These are phyloP conservation scores for Sisymbrium irio DNA, from an alignment of 345 rosid species.

Conservation along the genomic window DNA sequence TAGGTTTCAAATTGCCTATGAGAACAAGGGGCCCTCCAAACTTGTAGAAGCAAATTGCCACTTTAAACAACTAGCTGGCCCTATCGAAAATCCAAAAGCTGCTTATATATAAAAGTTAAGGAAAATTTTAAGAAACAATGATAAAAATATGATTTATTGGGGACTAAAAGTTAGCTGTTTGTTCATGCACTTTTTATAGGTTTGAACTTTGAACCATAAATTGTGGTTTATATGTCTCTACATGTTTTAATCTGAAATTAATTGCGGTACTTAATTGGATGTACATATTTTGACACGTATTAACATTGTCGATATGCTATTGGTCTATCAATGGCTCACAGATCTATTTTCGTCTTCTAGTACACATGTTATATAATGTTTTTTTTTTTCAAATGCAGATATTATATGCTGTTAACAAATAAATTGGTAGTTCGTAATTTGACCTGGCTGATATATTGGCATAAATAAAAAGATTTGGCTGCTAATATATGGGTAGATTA, in stretches of 20 bases:
- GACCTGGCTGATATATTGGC: background rate
- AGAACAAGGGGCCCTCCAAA: conserved; percentile 25
- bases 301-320: background rate
- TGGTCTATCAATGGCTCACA: background rate
- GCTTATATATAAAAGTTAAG: background rate
- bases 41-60: conserved; percentile 31
- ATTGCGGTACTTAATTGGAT: background rate
- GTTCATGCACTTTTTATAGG: conserved; percentile 22
- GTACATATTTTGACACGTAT: background rate
- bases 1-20: conserved; percentile 22
- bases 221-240: background rate
- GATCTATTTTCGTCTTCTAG: background rate
- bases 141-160: conserved; percentile 9
- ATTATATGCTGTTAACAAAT: background rate
- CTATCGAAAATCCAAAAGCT: conserved; percentile 35
- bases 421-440: background rate
- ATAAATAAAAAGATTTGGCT: background rate
- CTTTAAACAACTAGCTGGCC: conserved; percentile 23
- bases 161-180: conserved; percentile 19
- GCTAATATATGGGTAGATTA: background rate
- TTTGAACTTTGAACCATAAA: conserved; percentile 9
- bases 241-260: background rate
- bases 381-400: too few species aligned
- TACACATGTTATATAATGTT: background rate
- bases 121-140: background rate